Evolutionary conservation across 2,329 filamentous ascomycete genomes (phyloP).

Genomic region (Fusarium sp.): DNA sequence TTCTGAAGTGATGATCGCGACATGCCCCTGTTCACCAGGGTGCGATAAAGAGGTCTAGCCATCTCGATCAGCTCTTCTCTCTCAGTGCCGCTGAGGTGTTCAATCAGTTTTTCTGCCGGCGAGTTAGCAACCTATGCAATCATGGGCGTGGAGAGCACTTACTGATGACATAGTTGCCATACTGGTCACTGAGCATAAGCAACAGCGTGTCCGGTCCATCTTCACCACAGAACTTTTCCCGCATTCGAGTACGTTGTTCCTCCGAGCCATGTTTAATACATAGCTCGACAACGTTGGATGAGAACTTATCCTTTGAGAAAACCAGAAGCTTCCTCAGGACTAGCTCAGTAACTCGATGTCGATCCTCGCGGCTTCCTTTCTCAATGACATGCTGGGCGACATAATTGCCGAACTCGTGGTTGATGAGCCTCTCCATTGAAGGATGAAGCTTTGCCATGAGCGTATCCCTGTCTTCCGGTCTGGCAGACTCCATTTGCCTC

Average conservation of each 20-base stretch:
- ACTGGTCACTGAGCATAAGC: constrained; percentile 86
- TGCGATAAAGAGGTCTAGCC: constrained; percentile 68
- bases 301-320: constrained; percentile 94
- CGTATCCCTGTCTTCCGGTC: constrained; percentile 72
- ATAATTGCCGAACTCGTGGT: constrained; percentile 94
- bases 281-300: constrained; percentile 96
- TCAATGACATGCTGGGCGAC: constrained; percentile 92
- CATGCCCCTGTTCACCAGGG: constrained; percentile 70
- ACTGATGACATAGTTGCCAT: constrained; percentile 97
- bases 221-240: constrained; percentile 68
- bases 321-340: constrained; percentile 76
- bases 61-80: constrained; percentile 67
- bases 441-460: constrained; percentile 83
- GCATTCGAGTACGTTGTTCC: constrained; percentile 75
- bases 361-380: constrained; percentile 77
- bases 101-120: constrained; percentile 78
- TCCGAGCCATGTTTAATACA: constrained; percentile 78
- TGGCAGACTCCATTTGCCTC: constrained; percentile 85
- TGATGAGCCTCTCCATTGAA: constrained; percentile 76
- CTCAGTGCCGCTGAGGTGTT: constrained; percentile 67
- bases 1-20: constrained; percentile 63
- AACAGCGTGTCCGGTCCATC: constrained; percentile 76
- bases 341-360: constrained; percentile 74
- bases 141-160: constrained; percentile 54
- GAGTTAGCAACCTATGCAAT: constrained; percentile 21